Evolutionary conservation across 2,329 filamentous ascomycete genomes (phyloP).

Genomic region (Alternaria gaisen): DNA sequence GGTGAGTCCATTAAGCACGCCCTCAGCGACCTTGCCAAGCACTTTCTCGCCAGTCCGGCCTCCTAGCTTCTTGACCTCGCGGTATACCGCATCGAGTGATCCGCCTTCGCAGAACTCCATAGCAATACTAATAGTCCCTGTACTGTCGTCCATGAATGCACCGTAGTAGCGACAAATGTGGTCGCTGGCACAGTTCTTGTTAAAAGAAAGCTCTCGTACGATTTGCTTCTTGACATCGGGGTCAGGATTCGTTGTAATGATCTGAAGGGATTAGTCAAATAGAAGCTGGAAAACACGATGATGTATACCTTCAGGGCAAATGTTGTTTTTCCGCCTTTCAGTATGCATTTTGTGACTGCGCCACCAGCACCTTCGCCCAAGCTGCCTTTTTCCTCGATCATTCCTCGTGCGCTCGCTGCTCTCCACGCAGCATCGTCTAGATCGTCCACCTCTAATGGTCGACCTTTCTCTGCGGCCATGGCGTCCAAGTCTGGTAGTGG

Average conservation of each 20-base stretch:
- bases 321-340: slow-evolving; percentile 90
- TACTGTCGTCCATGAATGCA: slow-evolving; percentile 94
- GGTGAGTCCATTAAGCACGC: slow-evolving; percentile 89
- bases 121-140: slow-evolving; percentile 94
- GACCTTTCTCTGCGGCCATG: slow-evolving; percentile 80
- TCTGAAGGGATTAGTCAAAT: slow-evolving; percentile 55
- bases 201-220: slow-evolving; percentile 93
- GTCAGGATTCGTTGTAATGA: slow-evolving; percentile 98
- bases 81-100: slow-evolving; percentile 95
- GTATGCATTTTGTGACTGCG: slow-evolving; percentile 87
- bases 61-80: slow-evolving; percentile 93
- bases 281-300: background rate
- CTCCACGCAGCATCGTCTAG: slow-evolving; percentile 95
- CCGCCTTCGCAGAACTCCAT: slow-evolving; percentile 99
- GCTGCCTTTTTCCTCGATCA: slow-evolving; percentile 87
- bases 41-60: slow-evolving; percentile 97
- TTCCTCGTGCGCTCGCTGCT: slow-evolving; percentile 86
- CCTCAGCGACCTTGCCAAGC: slow-evolving; percentile 94
- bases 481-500: slow-evolving; percentile 81
- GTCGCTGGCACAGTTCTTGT: slow-evolving; percentile 94
- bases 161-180: slow-evolving; percentile 98
- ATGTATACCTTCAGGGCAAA: slow-evolving; percentile 88
- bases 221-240: slow-evolving; percentile 99
- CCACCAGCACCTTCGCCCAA: slow-evolving; percentile 95
- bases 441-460: slow-evolving; percentile 89